Evolutionary conservation across 108 stramenopile species (phyloP).

Genomic region (Fistulifera solaris): DNA sequence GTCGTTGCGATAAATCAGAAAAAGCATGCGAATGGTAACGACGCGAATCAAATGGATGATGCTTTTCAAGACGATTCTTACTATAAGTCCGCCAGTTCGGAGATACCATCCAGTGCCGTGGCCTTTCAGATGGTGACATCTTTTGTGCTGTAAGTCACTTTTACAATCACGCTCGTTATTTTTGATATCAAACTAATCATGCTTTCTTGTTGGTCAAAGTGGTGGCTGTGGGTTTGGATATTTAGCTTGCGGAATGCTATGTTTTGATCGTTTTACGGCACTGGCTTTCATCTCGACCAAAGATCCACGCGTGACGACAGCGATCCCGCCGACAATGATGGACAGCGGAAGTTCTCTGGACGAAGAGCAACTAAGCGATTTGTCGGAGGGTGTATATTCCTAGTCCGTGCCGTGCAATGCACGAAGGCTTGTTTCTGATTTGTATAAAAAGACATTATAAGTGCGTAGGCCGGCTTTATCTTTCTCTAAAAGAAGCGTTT

Average conservation of each 20-base stretch:
- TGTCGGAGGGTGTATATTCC: no score
- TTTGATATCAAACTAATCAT: neutral
- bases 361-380: no score
- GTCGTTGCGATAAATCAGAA: no score
- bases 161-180: no score
- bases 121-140: slow-evolving; percentile 66
- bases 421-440: no score
- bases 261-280: slow-evolving; percentile 70
- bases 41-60: slow-evolving; percentile 9
- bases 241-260: slow-evolving; percentile 58
- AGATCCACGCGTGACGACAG: slow-evolving; percentile 53
- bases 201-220: slow-evolving; percentile 17
- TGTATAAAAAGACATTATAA: no score
- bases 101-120: slow-evolving; percentile 58
- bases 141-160: slow-evolving; percentile 57
- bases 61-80: slow-evolving; percentile 22
- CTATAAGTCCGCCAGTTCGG: slow-evolving; percentile 12
- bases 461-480: no score
- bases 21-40: neutral
- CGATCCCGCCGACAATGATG: slow-evolving; percentile 22
- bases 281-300: slow-evolving; percentile 60
- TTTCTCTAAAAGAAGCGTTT: no score
- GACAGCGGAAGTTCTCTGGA: no score
- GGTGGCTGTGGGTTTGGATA: slow-evolving; percentile 56
- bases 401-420: no score